Conservation (phyloP, 495 filamentous ascomycete genomes). For the Aspergillus sclerotiicarbonarius region DNA sequence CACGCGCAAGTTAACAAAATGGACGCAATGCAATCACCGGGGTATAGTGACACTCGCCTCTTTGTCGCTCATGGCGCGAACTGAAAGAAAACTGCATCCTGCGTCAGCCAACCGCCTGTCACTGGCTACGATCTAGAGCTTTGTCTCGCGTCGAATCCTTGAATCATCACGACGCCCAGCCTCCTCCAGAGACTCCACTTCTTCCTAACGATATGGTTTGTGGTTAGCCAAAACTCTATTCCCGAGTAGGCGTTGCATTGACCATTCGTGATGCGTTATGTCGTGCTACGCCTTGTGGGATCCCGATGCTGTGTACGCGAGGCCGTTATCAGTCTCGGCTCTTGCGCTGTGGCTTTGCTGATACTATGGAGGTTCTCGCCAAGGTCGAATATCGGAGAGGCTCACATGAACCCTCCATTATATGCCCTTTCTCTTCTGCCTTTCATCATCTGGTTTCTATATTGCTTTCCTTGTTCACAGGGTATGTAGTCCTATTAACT, state of each 20-base stretch:
- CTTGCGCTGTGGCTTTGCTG: too few relatives aligned
- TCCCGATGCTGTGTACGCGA: neutral
- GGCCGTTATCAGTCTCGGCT: neutral
- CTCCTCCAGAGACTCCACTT: neutral
- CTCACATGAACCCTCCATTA: too few relatives aligned
- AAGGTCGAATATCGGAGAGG: too few relatives aligned
- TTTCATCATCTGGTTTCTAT: too few relatives aligned
- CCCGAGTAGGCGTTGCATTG: neutral
- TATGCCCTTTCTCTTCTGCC: too few relatives aligned
- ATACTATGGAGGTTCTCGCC: too few relatives aligned
- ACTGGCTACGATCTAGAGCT: neutral
- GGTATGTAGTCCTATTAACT: too few relatives aligned
- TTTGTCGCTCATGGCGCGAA: neutral
- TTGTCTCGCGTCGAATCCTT: neutral
- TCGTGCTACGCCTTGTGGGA: neutral
- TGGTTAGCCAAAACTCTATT: neutral
- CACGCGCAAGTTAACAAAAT: too few relatives aligned
- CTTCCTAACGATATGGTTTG: slow-evolving; percentile 2
- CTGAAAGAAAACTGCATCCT: neutral
- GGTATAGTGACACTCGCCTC: neutral
- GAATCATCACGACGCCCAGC: neutral
- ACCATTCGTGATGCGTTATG: neutral
- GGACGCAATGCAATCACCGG: too few relatives aligned
- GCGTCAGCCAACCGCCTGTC: neutral
- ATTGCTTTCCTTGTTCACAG: too few relatives aligned